phyloP scores from a whole-genome alignment of 345 rosid species.

The Rubroshorea leprosula region DNA sequence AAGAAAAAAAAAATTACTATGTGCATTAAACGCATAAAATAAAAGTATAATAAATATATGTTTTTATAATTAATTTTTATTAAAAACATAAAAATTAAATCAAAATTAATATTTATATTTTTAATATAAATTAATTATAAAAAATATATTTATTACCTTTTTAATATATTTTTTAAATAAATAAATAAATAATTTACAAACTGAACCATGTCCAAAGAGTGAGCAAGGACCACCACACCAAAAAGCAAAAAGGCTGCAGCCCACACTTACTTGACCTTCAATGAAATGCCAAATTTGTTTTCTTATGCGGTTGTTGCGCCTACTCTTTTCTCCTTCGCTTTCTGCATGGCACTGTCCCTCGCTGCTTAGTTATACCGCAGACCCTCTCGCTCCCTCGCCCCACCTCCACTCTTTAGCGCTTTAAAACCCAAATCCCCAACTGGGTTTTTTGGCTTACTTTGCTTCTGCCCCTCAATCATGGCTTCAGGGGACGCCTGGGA shows the following conservation, averaged over 20 bases:
- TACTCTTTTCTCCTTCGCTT: conserved; percentile 6
- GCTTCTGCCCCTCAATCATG: background rate
- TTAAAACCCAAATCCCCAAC: background rate
- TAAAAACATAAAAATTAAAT: no score
- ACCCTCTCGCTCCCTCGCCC: background rate
- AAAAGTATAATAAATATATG: no score
- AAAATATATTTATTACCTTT: no score
- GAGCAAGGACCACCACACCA: no score
- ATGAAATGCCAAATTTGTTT: conserved; percentile 11
- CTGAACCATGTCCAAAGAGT: background rate
- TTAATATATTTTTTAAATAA: no score
- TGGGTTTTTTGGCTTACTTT: background rate
- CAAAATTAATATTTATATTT: no score
- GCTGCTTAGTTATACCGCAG: conserved; percentile 4
- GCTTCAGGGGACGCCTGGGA: background rate
- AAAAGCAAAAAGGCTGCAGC: background rate
- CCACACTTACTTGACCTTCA: background rate
- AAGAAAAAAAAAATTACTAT: no score
- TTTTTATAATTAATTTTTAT: no score
- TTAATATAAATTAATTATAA: no score
- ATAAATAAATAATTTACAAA: background rate
- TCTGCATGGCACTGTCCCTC: conserved; percentile 30
- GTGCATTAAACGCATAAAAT: no score
- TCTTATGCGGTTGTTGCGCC: conserved; percentile 2
- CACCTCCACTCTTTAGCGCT: background rate